A percentile compares a stretch with the other conserved stretches of the same genome.
Conservation (phyloP, 1,284 basidiomycete genomes). For the Vanrija sp. region DNA sequence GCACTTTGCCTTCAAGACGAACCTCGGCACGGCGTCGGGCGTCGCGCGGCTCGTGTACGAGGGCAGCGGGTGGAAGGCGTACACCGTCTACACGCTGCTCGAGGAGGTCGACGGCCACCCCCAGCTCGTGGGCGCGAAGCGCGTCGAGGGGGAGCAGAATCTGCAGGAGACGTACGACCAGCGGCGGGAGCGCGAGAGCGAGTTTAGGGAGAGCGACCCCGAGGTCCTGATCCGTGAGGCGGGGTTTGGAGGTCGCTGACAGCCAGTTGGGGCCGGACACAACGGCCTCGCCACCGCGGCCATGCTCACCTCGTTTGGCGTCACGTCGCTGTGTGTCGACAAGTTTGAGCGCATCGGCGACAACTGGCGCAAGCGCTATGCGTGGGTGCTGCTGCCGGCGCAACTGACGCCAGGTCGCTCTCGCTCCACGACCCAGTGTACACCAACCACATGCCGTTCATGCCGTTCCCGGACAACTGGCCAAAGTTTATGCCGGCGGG, state of each 20-base stretch:
- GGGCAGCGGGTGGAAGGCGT: slow-evolving; percentile 56
- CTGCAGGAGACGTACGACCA: slow-evolving; percentile 31
- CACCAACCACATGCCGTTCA: slow-evolving; percentile 32
- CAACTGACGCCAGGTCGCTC: slow-evolving; percentile 43
- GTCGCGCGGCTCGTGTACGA: slow-evolving; percentile 58
- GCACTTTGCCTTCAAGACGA: slow-evolving; percentile 60
- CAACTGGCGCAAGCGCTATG: slow-evolving; percentile 59
- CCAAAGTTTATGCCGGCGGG: slow-evolving; percentile 37
- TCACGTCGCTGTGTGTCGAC: slow-evolving; percentile 58
- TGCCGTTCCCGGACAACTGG: slow-evolving; percentile 36
- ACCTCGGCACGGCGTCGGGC: slow-evolving; percentile 54
- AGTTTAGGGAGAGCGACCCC: slow-evolving; percentile 50
- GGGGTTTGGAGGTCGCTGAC: neutral
- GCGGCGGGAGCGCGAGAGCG: slow-evolving; percentile 41
- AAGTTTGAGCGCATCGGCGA: slow-evolving; percentile 57
- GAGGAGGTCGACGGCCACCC: slow-evolving; percentile 58
- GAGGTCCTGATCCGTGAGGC: slow-evolving; percentile 42
- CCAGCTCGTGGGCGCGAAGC: slow-evolving; percentile 49
- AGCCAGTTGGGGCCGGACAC: slow-evolving; percentile 60
- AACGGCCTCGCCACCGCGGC: slow-evolving; percentile 61
- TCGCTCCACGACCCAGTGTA: slow-evolving; percentile 63
- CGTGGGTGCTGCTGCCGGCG: slow-evolving; percentile 23
- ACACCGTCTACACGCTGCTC: slow-evolving; percentile 59
- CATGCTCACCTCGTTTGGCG: slow-evolving; percentile 56
- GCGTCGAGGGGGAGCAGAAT: slow-evolving; percentile 39